Percentiles rank a stretch among this genome's conserved stretches.
Conservation (phyloP, 2,329 filamentous ascomycete species). For the Pestalotiopsis sp. region DNA sequence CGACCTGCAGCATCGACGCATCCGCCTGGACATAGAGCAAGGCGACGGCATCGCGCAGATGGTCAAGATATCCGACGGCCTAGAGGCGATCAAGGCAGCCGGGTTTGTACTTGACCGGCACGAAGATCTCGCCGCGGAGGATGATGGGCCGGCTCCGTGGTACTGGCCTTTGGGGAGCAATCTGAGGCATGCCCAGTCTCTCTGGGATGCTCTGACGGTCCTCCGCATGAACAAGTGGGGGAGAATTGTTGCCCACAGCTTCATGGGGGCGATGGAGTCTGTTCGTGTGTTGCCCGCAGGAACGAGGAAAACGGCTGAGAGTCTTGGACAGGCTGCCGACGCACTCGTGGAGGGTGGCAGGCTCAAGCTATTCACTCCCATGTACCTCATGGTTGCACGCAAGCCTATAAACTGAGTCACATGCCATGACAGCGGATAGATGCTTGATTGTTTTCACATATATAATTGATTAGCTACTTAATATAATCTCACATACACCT, state of each 20-base stretch:
- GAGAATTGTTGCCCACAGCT: conserved; percentile 71
- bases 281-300: conserved; percentile 76
- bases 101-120: conserved; percentile 83
- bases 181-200: conserved; percentile 77
- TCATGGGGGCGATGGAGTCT: conserved; percentile 76
- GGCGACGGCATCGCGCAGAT: conserved; percentile 98
- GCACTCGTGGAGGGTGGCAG: conserved; percentile 83
- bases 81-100: conserved; percentile 81
- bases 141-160: conserved; percentile 79
- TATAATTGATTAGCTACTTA: no score
- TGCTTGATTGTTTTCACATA: no score
- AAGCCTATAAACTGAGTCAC: no score
- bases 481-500: no score
- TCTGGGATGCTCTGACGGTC: conserved; percentile 81
- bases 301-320: conserved; percentile 94
- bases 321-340: conserved; percentile 79
- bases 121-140: conserved; percentile 85
- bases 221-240: conserved; percentile 87
- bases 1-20: conserved; percentile 82
- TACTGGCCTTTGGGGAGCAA: conserved; percentile 91
- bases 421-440: no score
- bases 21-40: conserved; percentile 94
- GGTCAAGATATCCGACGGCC: conserved; percentile 81
- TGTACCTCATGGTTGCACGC: conserved; percentile 84
- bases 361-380: conserved; percentile 92